Evolutionary conservation across 176 grass and related monocot species (phyloP).

Genomic region (Oryza nivara): DNA sequence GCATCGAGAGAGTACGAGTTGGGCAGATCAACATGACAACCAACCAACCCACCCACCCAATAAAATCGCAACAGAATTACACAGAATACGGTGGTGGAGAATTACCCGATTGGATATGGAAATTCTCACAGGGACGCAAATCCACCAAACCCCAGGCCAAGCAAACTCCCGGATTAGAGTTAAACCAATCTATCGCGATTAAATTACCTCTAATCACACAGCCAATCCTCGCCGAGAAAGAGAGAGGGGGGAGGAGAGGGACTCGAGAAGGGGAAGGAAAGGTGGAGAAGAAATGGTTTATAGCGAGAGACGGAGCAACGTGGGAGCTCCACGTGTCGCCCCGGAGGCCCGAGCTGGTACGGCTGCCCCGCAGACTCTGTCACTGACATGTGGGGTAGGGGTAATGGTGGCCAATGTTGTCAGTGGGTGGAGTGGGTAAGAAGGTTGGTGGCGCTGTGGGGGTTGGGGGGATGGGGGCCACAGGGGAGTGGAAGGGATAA

Average conservation of each 20-base stretch:
- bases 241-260: conserved; percentile 7
- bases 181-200: conserved; percentile 1
- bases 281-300: conserved; percentile 38
- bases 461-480: background rate
- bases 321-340: conserved; percentile 42
- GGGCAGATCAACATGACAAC: conserved; percentile 14
- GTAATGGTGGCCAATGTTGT: fast-evolving
- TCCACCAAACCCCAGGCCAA: background rate
- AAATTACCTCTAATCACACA: conserved; percentile 16
- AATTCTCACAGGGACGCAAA: conserved; percentile 5
- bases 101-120: conserved; percentile 30
- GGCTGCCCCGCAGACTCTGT: fast-evolving
- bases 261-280: background rate
- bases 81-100: background rate
- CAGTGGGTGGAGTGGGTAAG: background rate
- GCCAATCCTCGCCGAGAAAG: conserved; percentile 8
- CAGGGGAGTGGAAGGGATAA: conserved; percentile 50
- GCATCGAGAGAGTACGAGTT: background rate
- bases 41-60: background rate
- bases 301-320: conserved; percentile 37
- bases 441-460: background rate
- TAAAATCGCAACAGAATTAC: conserved; percentile 22
- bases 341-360: too few relatives aligned
- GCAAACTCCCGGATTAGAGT: background rate
- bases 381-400: background rate